Percentiles rank a stretch among this genome's conserved stretches.
Evolutionary conservation across 495 filamentous ascomycete species (phyloP).

Genomic region (Hypoxylon trugodes): DNA sequence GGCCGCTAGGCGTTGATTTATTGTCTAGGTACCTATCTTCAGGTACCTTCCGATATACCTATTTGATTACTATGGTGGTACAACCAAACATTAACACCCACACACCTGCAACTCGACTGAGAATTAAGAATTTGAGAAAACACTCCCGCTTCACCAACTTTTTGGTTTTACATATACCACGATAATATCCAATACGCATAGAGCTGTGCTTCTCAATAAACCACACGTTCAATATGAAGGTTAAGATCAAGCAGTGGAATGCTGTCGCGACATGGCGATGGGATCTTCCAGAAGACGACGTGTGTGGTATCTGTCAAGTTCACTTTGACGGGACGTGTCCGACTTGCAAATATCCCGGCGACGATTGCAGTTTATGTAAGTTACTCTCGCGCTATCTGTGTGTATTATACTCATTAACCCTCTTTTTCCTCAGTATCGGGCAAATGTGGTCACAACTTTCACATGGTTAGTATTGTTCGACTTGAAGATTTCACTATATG

Average conservation of each 20-base stretch:
- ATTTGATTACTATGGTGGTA: slow-evolving; percentile 12
- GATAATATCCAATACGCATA: background rate
- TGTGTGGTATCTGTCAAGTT: slow-evolving; percentile 97
- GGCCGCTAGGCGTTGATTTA: background rate
- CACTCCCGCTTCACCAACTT: background rate
- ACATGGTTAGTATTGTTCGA: slow-evolving; percentile 72
- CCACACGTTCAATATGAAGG: slow-evolving; percentile 73
- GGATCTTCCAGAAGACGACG: slow-evolving; percentile 97
- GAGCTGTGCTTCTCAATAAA: background rate
- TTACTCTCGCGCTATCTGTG: slow-evolving; percentile 21
- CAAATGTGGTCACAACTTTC: slow-evolving; percentile 96
- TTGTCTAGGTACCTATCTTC: slow-evolving; percentile 6
- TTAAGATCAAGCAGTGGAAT: slow-evolving; percentile 91
- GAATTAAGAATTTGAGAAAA: background rate
- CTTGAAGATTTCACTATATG: background rate
- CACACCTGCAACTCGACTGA: background rate
- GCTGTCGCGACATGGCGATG: slow-evolving; percentile 95
- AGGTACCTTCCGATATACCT: background rate
- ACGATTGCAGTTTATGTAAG: slow-evolving; percentile 91
- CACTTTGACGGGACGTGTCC: slow-evolving; percentile 98
- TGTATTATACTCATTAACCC: slow-evolving; percentile 4
- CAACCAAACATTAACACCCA: slow-evolving; percentile 1
- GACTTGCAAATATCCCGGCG: slow-evolving; percentile 96
- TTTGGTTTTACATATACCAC: background rate
- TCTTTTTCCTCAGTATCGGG: slow-evolving; percentile 75